Conservation (phyloP, 352 stramenopile genomes). For the Blastocystis sp. region DNA sequence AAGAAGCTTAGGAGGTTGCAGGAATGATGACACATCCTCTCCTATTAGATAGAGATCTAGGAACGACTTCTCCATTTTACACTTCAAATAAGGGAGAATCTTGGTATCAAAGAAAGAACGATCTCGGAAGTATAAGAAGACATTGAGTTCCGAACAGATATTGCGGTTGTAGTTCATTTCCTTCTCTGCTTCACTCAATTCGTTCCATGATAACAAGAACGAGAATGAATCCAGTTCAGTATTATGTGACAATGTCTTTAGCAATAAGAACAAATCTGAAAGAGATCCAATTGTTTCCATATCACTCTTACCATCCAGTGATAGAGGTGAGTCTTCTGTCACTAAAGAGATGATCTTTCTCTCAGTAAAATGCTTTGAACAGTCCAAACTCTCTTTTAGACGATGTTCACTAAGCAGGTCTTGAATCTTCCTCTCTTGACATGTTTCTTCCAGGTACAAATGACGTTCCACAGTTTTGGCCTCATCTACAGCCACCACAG, state of each 20-base stretch:
- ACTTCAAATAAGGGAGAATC: constrained; percentile 66
- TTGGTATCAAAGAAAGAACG: constrained; percentile 67
- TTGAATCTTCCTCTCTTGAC: background rate
- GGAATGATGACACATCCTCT: constrained; percentile 65
- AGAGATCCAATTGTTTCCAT: background rate
- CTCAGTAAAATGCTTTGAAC: constrained; percentile 67
- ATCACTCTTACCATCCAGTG: background rate
- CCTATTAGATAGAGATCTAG: constrained; percentile 69
- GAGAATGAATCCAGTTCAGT: constrained; percentile 60
- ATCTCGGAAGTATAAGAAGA: constrained; percentile 71
- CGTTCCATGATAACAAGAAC: constrained; percentile 67
- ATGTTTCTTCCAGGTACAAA: background rate
- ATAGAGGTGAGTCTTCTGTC: constrained; percentile 57
- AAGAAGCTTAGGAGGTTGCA: constrained; percentile 64
- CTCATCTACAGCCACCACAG: constrained; percentile 54
- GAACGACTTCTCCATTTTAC: constrained; percentile 69
- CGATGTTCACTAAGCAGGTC: constrained; percentile 64
- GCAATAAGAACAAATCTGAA: background rate
- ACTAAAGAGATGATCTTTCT: constrained; percentile 66
- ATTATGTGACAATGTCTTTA: background rate
- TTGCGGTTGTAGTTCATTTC: constrained; percentile 67
- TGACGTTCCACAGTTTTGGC: background rate
- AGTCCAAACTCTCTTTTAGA: constrained; percentile 65
- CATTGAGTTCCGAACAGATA: constrained; percentile 69
- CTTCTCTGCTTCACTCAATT: constrained; percentile 64